Base-by-base conservation (phyloP, 306 rosid genomes). In the Prosopis cineraria region DNA sequence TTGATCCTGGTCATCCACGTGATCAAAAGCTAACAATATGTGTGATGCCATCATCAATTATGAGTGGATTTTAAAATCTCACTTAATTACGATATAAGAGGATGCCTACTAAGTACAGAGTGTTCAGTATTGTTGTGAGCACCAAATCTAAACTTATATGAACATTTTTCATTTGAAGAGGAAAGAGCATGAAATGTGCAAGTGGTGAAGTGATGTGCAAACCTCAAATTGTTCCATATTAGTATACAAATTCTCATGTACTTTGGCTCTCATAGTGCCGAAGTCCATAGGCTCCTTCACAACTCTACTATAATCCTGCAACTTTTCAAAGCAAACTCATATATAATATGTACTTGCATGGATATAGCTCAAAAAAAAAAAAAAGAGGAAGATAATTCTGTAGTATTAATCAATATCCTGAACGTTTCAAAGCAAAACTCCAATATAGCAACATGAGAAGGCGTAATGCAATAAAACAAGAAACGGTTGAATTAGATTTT, bases 251-350 rank as follows among this genome's bases (percentile, higher is more conserved):
- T n/a, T 53, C 39, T 78, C 71, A 9, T 78, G 70, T 25, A 70
- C 30, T 59, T 70, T 78, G 37, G 76, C 77, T 41, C 76, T 58
- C 76, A 78, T 59, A 8, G 76, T 78, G 25, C 30, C 71, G 8
- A 78, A 59, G 36, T 78, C 71, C 82, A 78, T 78, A 20, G 82
- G 76, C 52, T 70, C 62, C 70, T 70, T 78, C 20, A 56, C 34
- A 31, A 70, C 16, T 10, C 4, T 12, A 48, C 19, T 25, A 24
- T 70, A 27, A 44, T 13, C 67, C 76, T 44, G 29, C 19, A 43
- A 58, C 71, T 33, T 60, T 60, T 30, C 22, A 60, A 60, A 60
- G 67, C 39, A 29, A 60, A 60, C 22, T 3, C 40, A 37, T 4
- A n/a, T 12, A 58, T 58, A 4, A 12, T 52, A 58, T 50, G 29